These are phyloP conservation scores for Phytophthora boehmeriae DNA, from an alignment of 352 stramenopile genomes.

Conservation along the genomic window DNA sequence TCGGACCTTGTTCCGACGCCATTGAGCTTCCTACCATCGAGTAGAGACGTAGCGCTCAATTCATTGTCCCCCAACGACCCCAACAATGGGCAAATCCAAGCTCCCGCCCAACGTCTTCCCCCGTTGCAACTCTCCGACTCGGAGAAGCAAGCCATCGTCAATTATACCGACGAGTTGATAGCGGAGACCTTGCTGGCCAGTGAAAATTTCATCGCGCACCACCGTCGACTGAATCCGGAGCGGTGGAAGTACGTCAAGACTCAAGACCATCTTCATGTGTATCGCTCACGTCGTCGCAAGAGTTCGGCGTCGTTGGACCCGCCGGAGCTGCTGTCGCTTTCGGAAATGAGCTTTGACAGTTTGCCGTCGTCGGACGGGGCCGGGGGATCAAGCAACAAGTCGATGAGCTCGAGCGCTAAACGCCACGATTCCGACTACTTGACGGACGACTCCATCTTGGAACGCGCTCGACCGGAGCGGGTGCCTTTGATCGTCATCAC, in stretches of 20 bases:
- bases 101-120: slow-evolving; percentile 33
- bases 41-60: neutral
- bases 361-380: slow-evolving; percentile 20
- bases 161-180: slow-evolving; percentile 41
- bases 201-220: slow-evolving; percentile 38
- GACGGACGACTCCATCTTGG: slow-evolving; percentile 37
- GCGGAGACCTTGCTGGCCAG: slow-evolving; percentile 31
- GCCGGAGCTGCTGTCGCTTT: slow-evolving; percentile 14
- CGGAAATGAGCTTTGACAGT: slow-evolving; percentile 23
- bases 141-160: slow-evolving; percentile 31
- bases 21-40: slow-evolving; percentile 3
- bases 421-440: slow-evolving; percentile 36
- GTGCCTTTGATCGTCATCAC: slow-evolving; percentile 36
- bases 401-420: slow-evolving; percentile 15
- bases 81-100: slow-evolving; percentile 25
- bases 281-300: slow-evolving; percentile 35
- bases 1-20: neutral
- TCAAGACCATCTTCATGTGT: slow-evolving; percentile 37
- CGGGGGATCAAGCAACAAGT: slow-evolving; percentile 20
- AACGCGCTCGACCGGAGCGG: slow-evolving; percentile 23
- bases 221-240: slow-evolving; percentile 34
- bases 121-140: slow-evolving; percentile 22
- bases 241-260: slow-evolving; percentile 42
- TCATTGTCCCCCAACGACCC: neutral
- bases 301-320: slow-evolving; percentile 17